phyloP scores from a whole-genome alignment of 768 basidiomycete genomes.

The Tulasnella sp. region DNA sequence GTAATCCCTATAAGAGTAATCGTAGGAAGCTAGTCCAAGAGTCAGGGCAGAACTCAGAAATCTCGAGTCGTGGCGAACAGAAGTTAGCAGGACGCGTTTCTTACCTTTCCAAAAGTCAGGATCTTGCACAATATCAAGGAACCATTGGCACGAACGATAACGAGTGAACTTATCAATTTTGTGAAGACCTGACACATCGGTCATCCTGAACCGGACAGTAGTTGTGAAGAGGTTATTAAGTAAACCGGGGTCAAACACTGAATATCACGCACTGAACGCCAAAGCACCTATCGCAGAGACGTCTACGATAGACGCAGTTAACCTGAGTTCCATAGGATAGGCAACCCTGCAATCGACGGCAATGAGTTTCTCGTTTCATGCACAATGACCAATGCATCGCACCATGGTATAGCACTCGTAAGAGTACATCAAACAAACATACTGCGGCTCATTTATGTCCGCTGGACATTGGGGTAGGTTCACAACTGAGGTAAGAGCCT shows the following conservation, averaged over 20 bases:
- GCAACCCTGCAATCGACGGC: neutral
- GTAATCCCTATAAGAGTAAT: no score
- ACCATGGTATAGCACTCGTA: no score
- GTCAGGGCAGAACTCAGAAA: no score
- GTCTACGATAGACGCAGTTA: neutral
- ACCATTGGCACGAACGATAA: neutral
- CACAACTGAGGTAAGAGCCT: neutral
- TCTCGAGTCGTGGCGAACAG: neutral
- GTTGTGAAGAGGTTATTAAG: neutral
- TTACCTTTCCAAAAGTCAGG: neutral
- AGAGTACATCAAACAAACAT: slow-evolving; percentile 7
- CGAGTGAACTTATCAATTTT: neutral
- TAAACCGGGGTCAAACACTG: rapidly evolving
- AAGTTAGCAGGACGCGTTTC: neutral
- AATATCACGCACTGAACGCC: neutral
- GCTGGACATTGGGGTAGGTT: slow-evolving; percentile 8
- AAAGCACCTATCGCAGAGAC: neutral
- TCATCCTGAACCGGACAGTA: neutral
- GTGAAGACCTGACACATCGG: neutral
- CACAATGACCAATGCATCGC: no score
- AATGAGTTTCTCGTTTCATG: no score
- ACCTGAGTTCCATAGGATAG: no score
- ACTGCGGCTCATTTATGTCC: slow-evolving; percentile 14
- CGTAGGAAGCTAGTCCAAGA: no score
- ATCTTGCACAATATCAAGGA: neutral